Percentiles rank a stretch among this genome's conserved stretches.
These are phyloP conservation scores for Millerozyma acaciae DNA, from an alignment of 805 yeast species.

Conservation along the genomic window DNA sequence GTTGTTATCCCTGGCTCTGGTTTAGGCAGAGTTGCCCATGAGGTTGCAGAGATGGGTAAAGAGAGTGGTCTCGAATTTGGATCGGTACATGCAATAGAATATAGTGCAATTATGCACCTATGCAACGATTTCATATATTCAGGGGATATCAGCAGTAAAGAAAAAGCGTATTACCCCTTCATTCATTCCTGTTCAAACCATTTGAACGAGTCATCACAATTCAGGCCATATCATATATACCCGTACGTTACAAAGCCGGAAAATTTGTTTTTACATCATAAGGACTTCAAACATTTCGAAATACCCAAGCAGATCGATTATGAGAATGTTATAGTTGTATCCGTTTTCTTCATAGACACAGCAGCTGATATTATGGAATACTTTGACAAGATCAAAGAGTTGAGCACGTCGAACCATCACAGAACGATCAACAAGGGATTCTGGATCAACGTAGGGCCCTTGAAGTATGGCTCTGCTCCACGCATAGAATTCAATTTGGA, in stretches of 20 bases:
- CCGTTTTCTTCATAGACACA: slow-evolving; percentile 83
- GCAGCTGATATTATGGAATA: slow-evolving; percentile 70
- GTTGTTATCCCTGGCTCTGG: slow-evolving; percentile 88
- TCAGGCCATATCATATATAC: slow-evolving; percentile 34
- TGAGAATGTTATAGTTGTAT: slow-evolving; percentile 52
- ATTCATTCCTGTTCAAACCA: slow-evolving; percentile 48
- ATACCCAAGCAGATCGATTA: slow-evolving; percentile 23
- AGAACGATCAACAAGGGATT: slow-evolving; percentile 37
- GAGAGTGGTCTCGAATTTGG: slow-evolving; percentile 25
- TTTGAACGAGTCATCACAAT: slow-evolving; percentile 11
- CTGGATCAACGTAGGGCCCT: slow-evolving; percentile 86
- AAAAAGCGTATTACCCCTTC: slow-evolving; percentile 35
- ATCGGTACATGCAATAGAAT: slow-evolving; percentile 70
- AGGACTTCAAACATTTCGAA: slow-evolving; percentile 61
- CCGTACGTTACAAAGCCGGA: slow-evolving; percentile 36
- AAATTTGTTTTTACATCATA: slow-evolving; percentile 47
- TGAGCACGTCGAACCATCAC: slow-evolving; percentile 1
- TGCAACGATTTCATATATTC: slow-evolving; percentile 59
- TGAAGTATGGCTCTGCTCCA: slow-evolving; percentile 80
- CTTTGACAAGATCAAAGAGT: slow-evolving; percentile 51
- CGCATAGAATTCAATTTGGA: slow-evolving; percentile 61
- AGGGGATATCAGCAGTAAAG: slow-evolving; percentile 6
- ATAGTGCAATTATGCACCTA: slow-evolving; percentile 69
- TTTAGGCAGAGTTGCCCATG: slow-evolving; percentile 72
- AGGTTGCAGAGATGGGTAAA: slow-evolving; percentile 32